Percentiles rank a stretch among this genome's conserved stretches.
Conservation (phyloP, 164 flowering plant genomes). For the Magnolia kwangsiensis region DNA sequence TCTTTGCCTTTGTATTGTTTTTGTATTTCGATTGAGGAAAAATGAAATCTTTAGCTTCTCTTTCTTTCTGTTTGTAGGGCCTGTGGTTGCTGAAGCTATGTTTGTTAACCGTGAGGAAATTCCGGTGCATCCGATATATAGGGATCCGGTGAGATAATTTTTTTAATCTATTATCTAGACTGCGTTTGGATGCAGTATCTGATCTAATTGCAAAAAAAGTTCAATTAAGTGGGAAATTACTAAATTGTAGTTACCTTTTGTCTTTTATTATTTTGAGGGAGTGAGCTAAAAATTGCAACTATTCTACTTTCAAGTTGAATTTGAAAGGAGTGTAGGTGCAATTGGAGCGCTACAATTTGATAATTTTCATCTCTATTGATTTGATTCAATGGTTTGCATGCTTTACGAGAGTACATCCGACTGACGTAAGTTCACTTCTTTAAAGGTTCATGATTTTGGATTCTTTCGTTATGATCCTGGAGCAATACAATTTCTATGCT, state of each 20-base stretch:
- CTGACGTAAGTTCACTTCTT: slow-evolving; percentile 10
- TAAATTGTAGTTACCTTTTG: too few relatives aligned
- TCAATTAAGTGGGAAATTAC: background rate
- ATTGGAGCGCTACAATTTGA: background rate
- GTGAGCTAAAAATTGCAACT: background rate
- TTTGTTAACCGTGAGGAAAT: slow-evolving; percentile 88
- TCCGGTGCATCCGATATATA: slow-evolving; percentile 74
- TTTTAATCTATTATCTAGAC: background rate
- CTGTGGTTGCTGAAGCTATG: slow-evolving; percentile 95
- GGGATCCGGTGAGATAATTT: slow-evolving; percentile 73
- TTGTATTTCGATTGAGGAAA: background rate
- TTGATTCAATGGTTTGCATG: background rate
- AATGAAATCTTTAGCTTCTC: background rate
- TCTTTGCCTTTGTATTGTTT: background rate
- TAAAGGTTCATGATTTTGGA: slow-evolving; percentile 94
- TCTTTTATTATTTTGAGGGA: background rate
- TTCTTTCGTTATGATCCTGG: slow-evolving; percentile 85
- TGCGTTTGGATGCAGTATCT: background rate
- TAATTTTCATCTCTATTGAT: background rate
- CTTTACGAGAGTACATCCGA: background rate
- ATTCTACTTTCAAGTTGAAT: background rate
- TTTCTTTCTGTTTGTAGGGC: slow-evolving; percentile 41
- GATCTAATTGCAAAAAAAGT: background rate
- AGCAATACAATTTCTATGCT: slow-evolving; percentile 67
- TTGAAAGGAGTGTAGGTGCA: background rate